Percentiles rank a stretch among this genome's conserved stretches.
These are phyloP conservation scores for Euclidium syriacum DNA, from an alignment of 345 rosid genomes.

Conservation along the genomic window DNA sequence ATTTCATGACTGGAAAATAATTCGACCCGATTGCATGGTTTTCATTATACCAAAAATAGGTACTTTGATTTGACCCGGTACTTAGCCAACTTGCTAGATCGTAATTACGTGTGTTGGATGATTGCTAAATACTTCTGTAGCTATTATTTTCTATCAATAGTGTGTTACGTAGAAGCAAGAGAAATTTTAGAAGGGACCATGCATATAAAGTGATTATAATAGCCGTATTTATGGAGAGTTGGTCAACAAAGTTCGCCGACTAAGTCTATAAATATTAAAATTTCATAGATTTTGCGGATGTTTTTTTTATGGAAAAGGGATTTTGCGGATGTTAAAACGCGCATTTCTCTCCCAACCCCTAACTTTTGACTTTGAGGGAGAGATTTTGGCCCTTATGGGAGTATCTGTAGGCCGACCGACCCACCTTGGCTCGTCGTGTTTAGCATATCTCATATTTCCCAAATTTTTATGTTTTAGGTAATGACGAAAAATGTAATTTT, in stretches of 20 bases:
- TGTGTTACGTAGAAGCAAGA: not conserved
- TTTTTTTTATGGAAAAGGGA: no score
- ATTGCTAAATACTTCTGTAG: not conserved
- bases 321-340: not conserved
- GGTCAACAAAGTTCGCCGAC: constrained; percentile 25
- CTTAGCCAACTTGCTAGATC: constrained; percentile 9
- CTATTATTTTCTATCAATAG: not conserved
- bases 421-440: not conserved
- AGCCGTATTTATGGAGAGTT: not conserved
- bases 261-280: not conserved
- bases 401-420: not conserved
- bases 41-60: no score
- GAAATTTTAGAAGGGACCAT: not conserved
- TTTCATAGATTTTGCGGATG: no score
- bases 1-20: not conserved
- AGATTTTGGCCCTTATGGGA: not conserved
- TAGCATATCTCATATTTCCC: not conserved
- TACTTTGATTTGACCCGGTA: constrained; percentile 3
- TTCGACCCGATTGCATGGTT: not conserved
- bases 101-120: not conserved
- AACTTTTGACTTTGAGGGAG: constrained; percentile 13
- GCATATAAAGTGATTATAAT: not conserved
- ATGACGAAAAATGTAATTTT: not conserved
- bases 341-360: not conserved
- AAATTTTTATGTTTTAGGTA: not conserved